phyloP scores from a whole-genome alignment of 2,329 filamentous ascomycete genomes.

The Neopestalotiopsis rosae region DNA sequence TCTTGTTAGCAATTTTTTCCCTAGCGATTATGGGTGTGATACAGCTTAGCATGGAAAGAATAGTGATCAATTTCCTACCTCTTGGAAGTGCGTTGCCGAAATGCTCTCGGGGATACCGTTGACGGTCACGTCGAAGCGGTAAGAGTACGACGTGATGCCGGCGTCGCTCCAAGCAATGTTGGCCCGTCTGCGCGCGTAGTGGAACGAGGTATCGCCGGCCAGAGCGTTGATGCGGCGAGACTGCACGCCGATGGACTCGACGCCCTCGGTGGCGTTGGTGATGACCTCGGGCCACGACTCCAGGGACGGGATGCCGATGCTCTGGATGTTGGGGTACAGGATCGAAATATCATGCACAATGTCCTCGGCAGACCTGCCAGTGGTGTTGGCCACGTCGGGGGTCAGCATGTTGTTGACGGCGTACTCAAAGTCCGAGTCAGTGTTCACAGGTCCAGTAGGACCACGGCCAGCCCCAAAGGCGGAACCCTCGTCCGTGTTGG shows the following conservation, averaged over 20 bases:
- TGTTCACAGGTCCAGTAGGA: constrained; percentile 31
- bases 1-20: neutral
- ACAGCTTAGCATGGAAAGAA: no score
- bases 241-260: constrained; percentile 32
- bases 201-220: constrained; percentile 34
- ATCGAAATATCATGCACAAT: constrained; percentile 30
- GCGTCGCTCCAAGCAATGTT: constrained; percentile 34
- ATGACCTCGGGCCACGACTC: constrained; percentile 38
- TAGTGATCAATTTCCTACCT: constrained; percentile 32
- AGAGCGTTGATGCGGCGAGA: constrained; percentile 36
- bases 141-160: constrained; percentile 34
- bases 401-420: constrained; percentile 18
- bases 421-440: constrained; percentile 34
- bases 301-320: constrained; percentile 40
- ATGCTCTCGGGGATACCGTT: constrained; percentile 26
- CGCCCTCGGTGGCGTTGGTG: constrained; percentile 30
- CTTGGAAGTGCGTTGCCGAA: constrained; percentile 45
- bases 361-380: constrained; percentile 29
- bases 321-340: constrained; percentile 39
- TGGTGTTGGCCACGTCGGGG: constrained; percentile 15
- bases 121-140: constrained; percentile 39
- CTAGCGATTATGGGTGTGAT: no score
- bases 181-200: constrained; percentile 33
- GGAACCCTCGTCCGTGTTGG: constrained; percentile 39
- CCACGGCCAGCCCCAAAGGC: constrained; percentile 23